These are phyloP conservation scores for Madurella fahalii DNA, from an alignment of 2,329 filamentous ascomycete genomes.

Conservation along the genomic window DNA sequence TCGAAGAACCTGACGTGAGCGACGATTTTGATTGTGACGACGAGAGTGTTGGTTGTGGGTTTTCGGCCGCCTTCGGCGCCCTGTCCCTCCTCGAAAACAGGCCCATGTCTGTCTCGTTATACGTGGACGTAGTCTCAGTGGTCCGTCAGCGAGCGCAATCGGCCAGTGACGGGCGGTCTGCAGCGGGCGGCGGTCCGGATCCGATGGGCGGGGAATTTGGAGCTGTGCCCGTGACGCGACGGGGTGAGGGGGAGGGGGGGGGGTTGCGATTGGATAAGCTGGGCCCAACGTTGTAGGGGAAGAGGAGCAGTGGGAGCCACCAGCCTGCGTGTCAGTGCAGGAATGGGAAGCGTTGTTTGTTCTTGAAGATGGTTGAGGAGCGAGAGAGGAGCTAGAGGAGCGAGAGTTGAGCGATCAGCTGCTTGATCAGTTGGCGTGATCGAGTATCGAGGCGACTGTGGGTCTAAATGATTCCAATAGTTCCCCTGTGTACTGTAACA, in stretches of 20 bases:
- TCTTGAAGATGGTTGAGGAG: not conserved
- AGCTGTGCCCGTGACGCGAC: slow-evolving; percentile 18
- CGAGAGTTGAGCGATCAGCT: too few species aligned
- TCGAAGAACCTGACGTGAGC: slow-evolving; percentile 49
- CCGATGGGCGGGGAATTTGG: slow-evolving; percentile 6
- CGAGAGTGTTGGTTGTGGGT: slow-evolving; percentile 36
- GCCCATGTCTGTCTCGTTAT: slow-evolving; percentile 42
- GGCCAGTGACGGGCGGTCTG: slow-evolving; percentile 20
- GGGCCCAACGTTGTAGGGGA: not conserved
- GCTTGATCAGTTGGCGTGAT: too few species aligned
- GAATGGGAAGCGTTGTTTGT: not conserved
- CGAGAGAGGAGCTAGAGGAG: too few species aligned
- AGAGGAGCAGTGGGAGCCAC: not conserved
- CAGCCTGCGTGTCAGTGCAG: slow-evolving; percentile 9
- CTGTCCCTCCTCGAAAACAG: slow-evolving; percentile 55
- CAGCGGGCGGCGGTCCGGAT: slow-evolving; percentile 14
- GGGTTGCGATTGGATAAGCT: slow-evolving; percentile 8
- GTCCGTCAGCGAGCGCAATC: slow-evolving; percentile 12
- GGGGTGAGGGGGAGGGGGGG: slow-evolving; percentile 4
- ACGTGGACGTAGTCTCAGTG: slow-evolving; percentile 9
- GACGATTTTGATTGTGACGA: slow-evolving; percentile 48
- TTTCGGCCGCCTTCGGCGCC: slow-evolving; percentile 37
- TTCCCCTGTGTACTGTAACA: too few species aligned
- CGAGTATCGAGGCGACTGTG: too few species aligned
- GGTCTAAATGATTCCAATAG: too few species aligned